Base-by-base conservation (phyloP, 2,329 filamentous ascomycete genomes). In the Fusarium azukiicola region DNA sequence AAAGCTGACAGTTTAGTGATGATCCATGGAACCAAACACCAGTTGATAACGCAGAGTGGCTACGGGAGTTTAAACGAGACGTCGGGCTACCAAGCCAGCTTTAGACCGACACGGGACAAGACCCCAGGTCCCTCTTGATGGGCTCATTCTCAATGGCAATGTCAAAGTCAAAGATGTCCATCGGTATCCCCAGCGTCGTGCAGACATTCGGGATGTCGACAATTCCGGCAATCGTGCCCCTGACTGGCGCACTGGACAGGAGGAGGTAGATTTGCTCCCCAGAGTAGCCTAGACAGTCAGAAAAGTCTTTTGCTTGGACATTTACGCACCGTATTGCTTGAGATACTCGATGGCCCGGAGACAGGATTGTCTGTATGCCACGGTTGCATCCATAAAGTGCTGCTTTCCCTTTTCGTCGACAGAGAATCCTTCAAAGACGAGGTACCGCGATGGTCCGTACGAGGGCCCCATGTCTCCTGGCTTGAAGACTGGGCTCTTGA, bases 81-180 rank as follows among this genome's bases (percentile, higher is more conserved):
- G 72, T 82, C 5, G 80, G 80, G 2, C 74, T 81, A 12, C 67
- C 66, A 27, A 36, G 27, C n/a, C 23, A 47, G 36, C 19, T 12
- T 50, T 11, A 50, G 19, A 66, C 27, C 42, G 77, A 75, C 13
- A 83, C 67, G 1, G 81, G 80, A 50, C 81, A 83, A 32, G 77
- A 27, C 14, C 82, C 84, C 23, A 85, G 89, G 5, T 81, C 74
- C 2, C 78, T 69, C 73, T 79, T 82, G 27, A 92, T 92, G 11
- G 91, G 79, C 14, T 90, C 9, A 19, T 54, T 80, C 90, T 90
- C 72, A 91, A 96, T 96, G 63, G 94, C 93, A 80, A 98, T 97
- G 85, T 98, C 97, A 87, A 99, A 98, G 84, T 98, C 96, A 83
- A 99, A 99, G 69, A 99, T 98, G 87, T 98, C 97, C 91, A 98